Conservation (phyloP, 768 basidiomycete species). For the Phylloporus rhodoxanthus region DNA sequence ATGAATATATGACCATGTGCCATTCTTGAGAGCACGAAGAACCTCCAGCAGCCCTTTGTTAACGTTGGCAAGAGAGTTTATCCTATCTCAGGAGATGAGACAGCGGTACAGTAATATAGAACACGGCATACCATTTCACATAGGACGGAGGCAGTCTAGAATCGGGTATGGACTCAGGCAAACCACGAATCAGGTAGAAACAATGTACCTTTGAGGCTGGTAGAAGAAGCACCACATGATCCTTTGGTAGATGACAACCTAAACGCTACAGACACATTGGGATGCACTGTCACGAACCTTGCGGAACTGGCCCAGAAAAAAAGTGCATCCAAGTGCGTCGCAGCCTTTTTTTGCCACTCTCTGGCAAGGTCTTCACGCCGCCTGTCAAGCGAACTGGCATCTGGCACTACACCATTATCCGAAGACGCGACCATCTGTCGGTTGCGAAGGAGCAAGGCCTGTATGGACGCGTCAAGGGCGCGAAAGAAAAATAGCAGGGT, state of each 20-base stretch:
- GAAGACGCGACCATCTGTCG: neutral
- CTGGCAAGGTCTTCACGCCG: slow-evolving; percentile 22
- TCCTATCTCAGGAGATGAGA: slow-evolving; percentile 36
- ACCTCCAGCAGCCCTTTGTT: slow-evolving; percentile 53
- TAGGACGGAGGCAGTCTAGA: slow-evolving; percentile 38
- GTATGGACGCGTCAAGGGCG: slow-evolving; percentile 58
- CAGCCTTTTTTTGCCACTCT: slow-evolving; percentile 30
- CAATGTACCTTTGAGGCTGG: slow-evolving; percentile 55
- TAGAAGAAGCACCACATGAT: slow-evolving; percentile 92
- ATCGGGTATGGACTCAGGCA: slow-evolving; percentile 6
- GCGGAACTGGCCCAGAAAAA: slow-evolving; percentile 76
- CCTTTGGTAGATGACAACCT: slow-evolving; percentile 32
- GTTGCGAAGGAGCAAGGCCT: slow-evolving; percentile 40
- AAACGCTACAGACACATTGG: neutral
- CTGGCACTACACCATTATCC: neutral
- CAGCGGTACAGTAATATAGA: neutral
- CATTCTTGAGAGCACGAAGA: slow-evolving; percentile 48
- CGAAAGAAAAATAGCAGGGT: slow-evolving; percentile 64
- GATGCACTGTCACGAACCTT: slow-evolving; percentile 40
- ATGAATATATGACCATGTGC: slow-evolving; percentile 55
- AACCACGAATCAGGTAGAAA: neutral
- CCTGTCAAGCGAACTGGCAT: slow-evolving; percentile 1
- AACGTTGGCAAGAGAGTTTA: slow-evolving; percentile 60
- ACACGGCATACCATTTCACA: slow-evolving; percentile 51
- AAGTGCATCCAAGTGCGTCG: slow-evolving; percentile 56